A percentile compares a stretch with the other conserved stretches of the same genome.
Evolutionary conservation across 768 basidiomycete genomes (phyloP).

Genomic region (Chalciporus chontae): DNA sequence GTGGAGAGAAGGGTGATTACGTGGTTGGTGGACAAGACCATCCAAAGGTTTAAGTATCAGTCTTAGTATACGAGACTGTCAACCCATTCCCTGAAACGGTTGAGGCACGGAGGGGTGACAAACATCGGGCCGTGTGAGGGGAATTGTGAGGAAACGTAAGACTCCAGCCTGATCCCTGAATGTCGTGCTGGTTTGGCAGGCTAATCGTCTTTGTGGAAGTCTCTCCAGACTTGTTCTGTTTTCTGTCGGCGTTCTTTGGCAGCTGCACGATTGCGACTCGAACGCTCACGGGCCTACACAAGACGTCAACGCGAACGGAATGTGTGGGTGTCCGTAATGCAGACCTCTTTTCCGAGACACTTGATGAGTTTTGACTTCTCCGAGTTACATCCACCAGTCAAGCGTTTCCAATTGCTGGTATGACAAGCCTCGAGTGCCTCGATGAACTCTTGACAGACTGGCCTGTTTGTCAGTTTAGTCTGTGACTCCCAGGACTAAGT

Average conservation of each 20-base stretch:
- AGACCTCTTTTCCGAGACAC: conserved; percentile 71
- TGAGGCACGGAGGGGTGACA: not conserved
- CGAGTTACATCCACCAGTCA: conserved; percentile 67
- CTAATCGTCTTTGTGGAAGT: conserved; percentile 51
- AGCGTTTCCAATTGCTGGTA: conserved; percentile 54
- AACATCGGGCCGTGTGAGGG: not conserved
- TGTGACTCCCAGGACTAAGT: not conserved
- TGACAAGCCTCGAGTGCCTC: conserved; percentile 75
- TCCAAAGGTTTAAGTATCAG: not conserved
- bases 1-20: not conserved
- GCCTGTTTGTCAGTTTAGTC: conserved; percentile 8
- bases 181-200: not conserved
- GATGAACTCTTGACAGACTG: conserved; percentile 76
- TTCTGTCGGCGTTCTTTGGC: conserved; percentile 57
- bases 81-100: not conserved
- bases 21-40: not conserved
- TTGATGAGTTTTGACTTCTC: conserved; percentile 65
- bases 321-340: conserved; percentile 6
- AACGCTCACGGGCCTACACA: conserved; percentile 54
- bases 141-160: not conserved
- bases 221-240: conserved; percentile 57
- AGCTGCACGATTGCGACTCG: conserved; percentile 53
- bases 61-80: not conserved
- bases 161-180: not conserved
- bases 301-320: conserved; percentile 2